A percentile compares a stretch with the other conserved stretches of the same genome.
phyloP scores from a whole-genome alignment of 2,329 filamentous ascomycete genomes.

The Fusarium globosum region DNA sequence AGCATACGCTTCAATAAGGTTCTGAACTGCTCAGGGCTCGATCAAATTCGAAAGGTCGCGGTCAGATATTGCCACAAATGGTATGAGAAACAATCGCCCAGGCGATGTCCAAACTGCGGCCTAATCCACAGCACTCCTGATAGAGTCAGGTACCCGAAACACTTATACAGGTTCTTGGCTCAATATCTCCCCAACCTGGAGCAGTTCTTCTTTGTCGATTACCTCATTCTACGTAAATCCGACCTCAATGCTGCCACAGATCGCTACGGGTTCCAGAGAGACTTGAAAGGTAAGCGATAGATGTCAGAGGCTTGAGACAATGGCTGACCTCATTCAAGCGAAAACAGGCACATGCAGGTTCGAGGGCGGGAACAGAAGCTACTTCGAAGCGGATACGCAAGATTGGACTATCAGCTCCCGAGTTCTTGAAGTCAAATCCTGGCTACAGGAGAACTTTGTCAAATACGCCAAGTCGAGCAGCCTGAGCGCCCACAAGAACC shows the following conservation, averaged over 20 bases:
- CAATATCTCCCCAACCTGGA: slow-evolving; percentile 56
- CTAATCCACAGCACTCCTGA: slow-evolving; percentile 44
- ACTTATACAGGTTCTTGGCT: slow-evolving; percentile 58
- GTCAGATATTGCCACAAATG: slow-evolving; percentile 57
- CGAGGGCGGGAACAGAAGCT: slow-evolving; percentile 41
- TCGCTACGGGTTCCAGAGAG: neutral
- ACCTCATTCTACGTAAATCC: slow-evolving; percentile 51
- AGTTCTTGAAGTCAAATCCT: slow-evolving; percentile 51
- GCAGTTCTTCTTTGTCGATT: slow-evolving; percentile 59
- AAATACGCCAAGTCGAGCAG: slow-evolving; percentile 51
- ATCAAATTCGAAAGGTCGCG: slow-evolving; percentile 53
- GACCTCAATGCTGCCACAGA: neutral
- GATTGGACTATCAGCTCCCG: slow-evolving; percentile 52
- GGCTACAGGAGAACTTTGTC: slow-evolving; percentile 54
- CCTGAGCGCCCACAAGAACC: slow-evolving; percentile 47
- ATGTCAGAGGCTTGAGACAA: neutral
- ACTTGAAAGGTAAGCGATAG: slow-evolving; percentile 13
- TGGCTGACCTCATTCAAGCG: slow-evolving; percentile 22
- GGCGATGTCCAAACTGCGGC: slow-evolving; percentile 51
- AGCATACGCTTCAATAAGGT: slow-evolving; percentile 43
- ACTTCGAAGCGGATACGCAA: slow-evolving; percentile 50
- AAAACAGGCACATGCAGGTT: slow-evolving; percentile 15
- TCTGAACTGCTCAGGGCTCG: slow-evolving; percentile 46
- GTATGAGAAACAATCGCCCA: slow-evolving; percentile 46
- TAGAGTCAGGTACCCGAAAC: slow-evolving; percentile 50